phyloP scores from a whole-genome alignment of 305 asterid genomes.

The Coffea humblotiana region DNA sequence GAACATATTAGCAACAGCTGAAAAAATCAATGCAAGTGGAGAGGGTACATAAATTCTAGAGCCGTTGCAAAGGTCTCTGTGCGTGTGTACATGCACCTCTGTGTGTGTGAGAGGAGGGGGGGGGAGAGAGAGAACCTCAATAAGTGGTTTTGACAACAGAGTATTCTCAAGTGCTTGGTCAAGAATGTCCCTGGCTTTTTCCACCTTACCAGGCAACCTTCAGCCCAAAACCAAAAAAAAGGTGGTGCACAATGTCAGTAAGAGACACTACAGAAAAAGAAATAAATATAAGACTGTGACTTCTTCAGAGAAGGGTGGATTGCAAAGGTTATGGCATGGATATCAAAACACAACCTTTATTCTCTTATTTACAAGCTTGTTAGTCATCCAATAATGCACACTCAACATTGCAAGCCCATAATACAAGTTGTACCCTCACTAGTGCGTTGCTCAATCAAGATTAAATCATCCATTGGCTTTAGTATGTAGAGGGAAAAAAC shows the following conservation, averaged over 20 bases:
- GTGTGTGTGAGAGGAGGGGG: too few species aligned
- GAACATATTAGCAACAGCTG: slow-evolving; percentile 14
- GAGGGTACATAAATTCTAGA: too few species aligned
- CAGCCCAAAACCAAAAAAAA: slow-evolving; percentile 17
- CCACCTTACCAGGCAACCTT: slow-evolving; percentile 94
- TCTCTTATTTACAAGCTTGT: background rate
- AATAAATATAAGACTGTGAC: background rate
- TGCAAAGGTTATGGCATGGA: background rate
- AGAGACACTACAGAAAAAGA: background rate
- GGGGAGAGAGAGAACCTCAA: slow-evolving; percentile 62
- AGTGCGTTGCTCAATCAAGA: background rate
- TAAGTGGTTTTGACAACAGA: slow-evolving; percentile 80
- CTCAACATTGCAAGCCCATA: background rate
- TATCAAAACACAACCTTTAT: background rate
- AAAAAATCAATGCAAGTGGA: background rate
- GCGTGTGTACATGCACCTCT: too few species aligned
- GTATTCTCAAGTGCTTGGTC: slow-evolving; percentile 74
- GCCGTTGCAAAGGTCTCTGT: too few species aligned
- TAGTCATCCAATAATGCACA: background rate
- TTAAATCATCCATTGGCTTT: background rate
- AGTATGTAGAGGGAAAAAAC: background rate
- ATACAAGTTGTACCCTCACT: background rate
- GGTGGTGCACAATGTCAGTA: background rate
- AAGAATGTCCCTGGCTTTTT: slow-evolving; percentile 86
- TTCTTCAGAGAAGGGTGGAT: background rate